A percentile compares a stretch with the other conserved stretches of the same genome.
Evolutionary conservation across 257 asterid species (phyloP).

Genomic region (Jacaranda copaia): DNA sequence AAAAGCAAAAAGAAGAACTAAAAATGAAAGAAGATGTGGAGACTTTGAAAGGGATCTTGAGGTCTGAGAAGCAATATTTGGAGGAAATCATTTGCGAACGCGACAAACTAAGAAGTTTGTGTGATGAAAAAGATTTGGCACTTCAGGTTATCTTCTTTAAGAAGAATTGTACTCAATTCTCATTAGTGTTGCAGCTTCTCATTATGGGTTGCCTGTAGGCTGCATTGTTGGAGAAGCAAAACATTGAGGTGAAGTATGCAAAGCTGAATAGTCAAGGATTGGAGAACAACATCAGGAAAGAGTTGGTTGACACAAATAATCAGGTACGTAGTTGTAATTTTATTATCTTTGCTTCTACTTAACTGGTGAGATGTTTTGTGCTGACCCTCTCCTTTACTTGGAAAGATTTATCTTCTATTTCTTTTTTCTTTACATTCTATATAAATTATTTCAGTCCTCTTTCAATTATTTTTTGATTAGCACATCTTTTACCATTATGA

Average conservation of each 20-base stretch:
- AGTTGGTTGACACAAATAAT: constrained; percentile 72
- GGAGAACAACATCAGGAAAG: constrained; percentile 73
- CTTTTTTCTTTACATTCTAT: neutral
- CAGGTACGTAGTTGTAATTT: constrained; percentile 55
- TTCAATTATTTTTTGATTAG: constrained; percentile 7
- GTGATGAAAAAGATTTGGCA: constrained; percentile 75
- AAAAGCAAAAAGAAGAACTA: constrained; percentile 69
- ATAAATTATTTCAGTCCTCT: constrained; percentile 1
- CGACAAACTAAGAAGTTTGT: constrained; percentile 67
- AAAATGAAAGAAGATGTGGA: constrained; percentile 73
- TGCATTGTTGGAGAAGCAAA: constrained; percentile 74
- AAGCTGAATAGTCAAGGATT: constrained; percentile 72
- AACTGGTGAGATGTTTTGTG: constrained; percentile 18
- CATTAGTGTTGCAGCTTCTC: constrained; percentile 33
- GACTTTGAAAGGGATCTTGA: constrained; percentile 57
- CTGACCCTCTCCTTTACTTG: neutral
- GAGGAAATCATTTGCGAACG: constrained; percentile 68
- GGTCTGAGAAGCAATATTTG: constrained; percentile 75
- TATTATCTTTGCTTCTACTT: constrained; percentile 12
- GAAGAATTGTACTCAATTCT: constrained; percentile 20
- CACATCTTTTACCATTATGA: constrained; percentile 15
- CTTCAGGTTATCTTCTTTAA: constrained; percentile 66
- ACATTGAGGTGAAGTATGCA: constrained; percentile 64
- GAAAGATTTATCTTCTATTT: neutral
- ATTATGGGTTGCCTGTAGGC: constrained; percentile 53